Evolutionary conservation across 306 rosid genomes (phyloP), one percentile per base, ranked within the genome.

Genomic region (Cercis canadensis): DNA sequence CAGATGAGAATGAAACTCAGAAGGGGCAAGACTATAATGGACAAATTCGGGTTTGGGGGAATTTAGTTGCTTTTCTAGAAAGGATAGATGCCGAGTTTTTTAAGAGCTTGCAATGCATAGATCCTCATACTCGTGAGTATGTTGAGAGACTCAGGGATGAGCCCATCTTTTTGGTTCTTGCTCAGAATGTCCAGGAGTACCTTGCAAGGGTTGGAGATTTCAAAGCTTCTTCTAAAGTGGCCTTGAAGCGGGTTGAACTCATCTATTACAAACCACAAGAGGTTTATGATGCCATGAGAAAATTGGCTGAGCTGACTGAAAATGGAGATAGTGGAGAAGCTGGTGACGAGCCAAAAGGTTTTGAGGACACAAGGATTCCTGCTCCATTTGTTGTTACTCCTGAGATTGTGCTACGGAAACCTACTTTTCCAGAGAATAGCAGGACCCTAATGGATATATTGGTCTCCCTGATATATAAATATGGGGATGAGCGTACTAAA

Each of bases 51-150:
- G 92, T 95, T 8, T 91, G 99, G 99, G 99, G 99, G 15, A 89
- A 95, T 72, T 74, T 95, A 71, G 97, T 85, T 46, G 97, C 97
- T 60, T 95, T 92, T 71, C 65, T 95, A 54, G 97, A 95, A 74
- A 86, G 68, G 82, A 74, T 95, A 15, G 96, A 95, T 78, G 31
- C 88, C 4, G 97, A 95, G 78, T 89, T 89, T 80, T 95, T 95
- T 66, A 95, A 92, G 83, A 91, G 99, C 84, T 61, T 95, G 89
- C 99, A 95, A 70, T 89, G 97, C 84, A 95, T 89, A 60, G 97
- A 91, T 75, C 99, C 99, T 8, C 97, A 95, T 71, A 91, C 99
- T 9, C 97, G 94, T 16, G 99, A 95, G 63, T 95, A 95, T 81
- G 94, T 95, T 43, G 96, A 92, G 80, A 92, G 99, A 67, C 96